Evolutionary conservation across 75 land plant genomes (phyloP), one percentile per base, ranked within the genome.

Genomic region (Cupressus sempervirens): DNA sequence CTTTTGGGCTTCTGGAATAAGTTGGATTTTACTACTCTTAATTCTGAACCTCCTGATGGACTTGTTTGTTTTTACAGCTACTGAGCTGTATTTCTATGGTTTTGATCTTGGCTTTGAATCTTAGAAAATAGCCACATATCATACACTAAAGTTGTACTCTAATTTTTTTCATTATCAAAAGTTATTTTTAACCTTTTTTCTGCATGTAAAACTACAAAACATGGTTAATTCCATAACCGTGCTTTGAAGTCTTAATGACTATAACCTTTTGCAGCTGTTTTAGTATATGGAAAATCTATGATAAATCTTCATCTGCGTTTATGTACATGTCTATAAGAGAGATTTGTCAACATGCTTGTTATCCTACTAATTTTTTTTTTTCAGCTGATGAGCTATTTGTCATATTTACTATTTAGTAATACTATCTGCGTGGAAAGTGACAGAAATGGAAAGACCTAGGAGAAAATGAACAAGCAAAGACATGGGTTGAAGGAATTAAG

Each of bases 371-470:
- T 30, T n/a, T 9, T 2, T 1, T 68, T 72, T 12, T 72, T 3
- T 29, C 14, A 72, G 30, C 32, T 32, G 35, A 45, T 79, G 15
- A 20, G 4, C 29, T 79, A n/a, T 43, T 45, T 79, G 43, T 40
- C 4, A 16, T 83, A 83, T 54, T 54, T 83, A 67, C 7, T 83
- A 83, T 54, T 54, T 83, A 67, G 81, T 67, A 74, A 67, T 16
- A 83, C 9, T 67, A 38, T 52, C n/a, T 83, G 29, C 56, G 7
- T 53, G 23, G 76, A 32, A 20, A 34, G 13, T 58, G 54, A 46
- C 93, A 96, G 95, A 92, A 88, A 80, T 38, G 92, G 43, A 85
- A 88, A 87, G 68, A 82, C 73, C 88, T 89, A 45, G 84, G 18
- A 68, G 86, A 89, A 81, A 88, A 54, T n/a, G 76, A 85, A 83